Conservation (phyloP, 768 basidiomycete species). For the Tricholoma matsutake region DNA sequence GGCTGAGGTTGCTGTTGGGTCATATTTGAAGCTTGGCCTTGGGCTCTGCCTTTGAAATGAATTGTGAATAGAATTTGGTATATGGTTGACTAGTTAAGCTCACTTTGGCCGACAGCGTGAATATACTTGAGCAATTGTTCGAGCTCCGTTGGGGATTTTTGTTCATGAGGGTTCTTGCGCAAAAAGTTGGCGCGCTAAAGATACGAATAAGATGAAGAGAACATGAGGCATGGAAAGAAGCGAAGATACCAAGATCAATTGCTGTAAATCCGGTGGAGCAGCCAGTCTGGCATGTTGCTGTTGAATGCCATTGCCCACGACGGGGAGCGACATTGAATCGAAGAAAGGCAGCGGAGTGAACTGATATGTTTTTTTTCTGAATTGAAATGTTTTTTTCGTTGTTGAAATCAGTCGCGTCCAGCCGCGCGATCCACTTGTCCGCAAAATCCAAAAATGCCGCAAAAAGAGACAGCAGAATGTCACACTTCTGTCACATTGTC, state of each 20-base stretch:
- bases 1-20: conserved; percentile 29
- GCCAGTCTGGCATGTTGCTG: conserved; percentile 28
- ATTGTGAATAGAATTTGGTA: background rate
- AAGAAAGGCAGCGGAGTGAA: background rate
- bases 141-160: conserved; percentile 44
- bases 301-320: conserved; percentile 37
- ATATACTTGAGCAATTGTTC: conserved; percentile 48
- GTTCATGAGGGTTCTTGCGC: conserved; percentile 48
- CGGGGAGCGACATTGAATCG: conserved; percentile 34
- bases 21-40: conserved; percentile 30
- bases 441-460: conserved; percentile 15
- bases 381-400: background rate
- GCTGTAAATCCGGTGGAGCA: conserved; percentile 37
- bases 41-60: conserved; percentile 18
- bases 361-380: background rate
- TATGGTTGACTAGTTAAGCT: conserved; percentile 12
- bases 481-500: conserved; percentile 22
- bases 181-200: conserved; percentile 46
- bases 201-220: conserved; percentile 10
- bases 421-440: conserved; percentile 11
- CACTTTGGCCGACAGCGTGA: conserved; percentile 40
- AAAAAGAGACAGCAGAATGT: conserved; percentile 26
- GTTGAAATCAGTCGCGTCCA: conserved; percentile 25
- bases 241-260: conserved; percentile 39
- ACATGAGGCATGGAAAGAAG: conserved; percentile 7